phyloP scores from a whole-genome alignment of 306 rosid genomes.

The Alnus glutinosa region DNA sequence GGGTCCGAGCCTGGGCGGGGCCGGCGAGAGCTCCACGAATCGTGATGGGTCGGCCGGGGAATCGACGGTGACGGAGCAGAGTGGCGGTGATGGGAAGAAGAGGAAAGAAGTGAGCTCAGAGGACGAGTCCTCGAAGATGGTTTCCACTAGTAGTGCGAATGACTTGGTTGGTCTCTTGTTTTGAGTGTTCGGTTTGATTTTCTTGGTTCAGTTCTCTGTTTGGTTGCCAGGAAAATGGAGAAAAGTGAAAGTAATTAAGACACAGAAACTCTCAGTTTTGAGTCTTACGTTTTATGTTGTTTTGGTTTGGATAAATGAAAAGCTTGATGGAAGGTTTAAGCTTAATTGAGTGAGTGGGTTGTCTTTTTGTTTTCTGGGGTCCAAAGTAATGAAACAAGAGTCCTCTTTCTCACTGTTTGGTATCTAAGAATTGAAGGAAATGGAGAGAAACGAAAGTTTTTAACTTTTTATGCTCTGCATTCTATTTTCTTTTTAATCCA shows the following conservation, averaged over 20 bases:
- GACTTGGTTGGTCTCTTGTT: slow-evolving; percentile 53
- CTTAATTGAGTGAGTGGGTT: neutral
- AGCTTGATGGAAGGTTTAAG: neutral
- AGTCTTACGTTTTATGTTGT: neutral
- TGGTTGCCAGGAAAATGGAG: neutral
- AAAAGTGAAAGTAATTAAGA: neutral
- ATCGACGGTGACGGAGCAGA: slow-evolving; percentile 67
- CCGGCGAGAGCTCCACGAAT: slow-evolving; percentile 41
- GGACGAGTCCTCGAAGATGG: slow-evolving; percentile 68
- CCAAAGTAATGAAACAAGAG: neutral
- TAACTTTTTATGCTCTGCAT: neutral
- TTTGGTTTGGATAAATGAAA: neutral
- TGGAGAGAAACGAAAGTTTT: neutral
- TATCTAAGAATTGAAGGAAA: neutral
- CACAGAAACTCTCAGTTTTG: neutral
- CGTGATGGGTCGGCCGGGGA: slow-evolving; percentile 62
- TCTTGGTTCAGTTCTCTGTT: slow-evolving; percentile 18
- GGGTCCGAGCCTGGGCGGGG: slow-evolving; percentile 32
- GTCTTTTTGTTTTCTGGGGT: neutral
- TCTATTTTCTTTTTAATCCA: neutral
- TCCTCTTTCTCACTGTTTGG: neutral
- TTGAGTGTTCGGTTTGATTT: slow-evolving; percentile 7
- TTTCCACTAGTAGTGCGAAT: slow-evolving; percentile 52
- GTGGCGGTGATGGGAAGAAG: slow-evolving; percentile 59
- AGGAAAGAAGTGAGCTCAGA: slow-evolving; percentile 60